Evolutionary conservation across 2,329 filamentous ascomycete species (phyloP).

Genomic region (Fusarium mundagurra): DNA sequence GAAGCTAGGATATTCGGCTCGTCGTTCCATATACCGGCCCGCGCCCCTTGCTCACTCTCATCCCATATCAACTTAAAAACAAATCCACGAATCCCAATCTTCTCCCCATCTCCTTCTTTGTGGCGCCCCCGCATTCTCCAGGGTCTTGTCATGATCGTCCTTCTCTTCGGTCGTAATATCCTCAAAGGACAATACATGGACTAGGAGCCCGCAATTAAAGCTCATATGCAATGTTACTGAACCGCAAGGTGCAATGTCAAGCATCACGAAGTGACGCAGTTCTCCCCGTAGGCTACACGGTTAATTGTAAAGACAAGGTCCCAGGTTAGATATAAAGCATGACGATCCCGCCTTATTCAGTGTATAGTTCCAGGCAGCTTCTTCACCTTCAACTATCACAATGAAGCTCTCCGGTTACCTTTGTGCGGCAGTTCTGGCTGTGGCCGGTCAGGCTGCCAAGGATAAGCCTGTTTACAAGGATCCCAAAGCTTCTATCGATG

Average conservation of each 20-base stretch:
- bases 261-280: neutral
- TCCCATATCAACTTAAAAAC: constrained; percentile 13
- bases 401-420: constrained; percentile 46
- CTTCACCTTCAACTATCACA: constrained; percentile 9
- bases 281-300: constrained; percentile 13
- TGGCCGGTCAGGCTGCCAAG: constrained; percentile 40
- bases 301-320: constrained; percentile 29
- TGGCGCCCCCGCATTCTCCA: constrained; percentile 37
- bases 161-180: constrained; percentile 2
- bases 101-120: constrained; percentile 14
- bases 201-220: neutral
- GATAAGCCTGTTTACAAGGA: constrained; percentile 68
- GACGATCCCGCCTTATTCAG: constrained; percentile 6
- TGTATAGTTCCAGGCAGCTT: constrained; percentile 6
- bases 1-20: constrained; percentile 41
- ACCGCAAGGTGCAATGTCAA: neutral
- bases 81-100: constrained; percentile 36
- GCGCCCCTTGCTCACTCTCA: neutral
- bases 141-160: constrained; percentile 29
- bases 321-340: constrained; percentile 18
- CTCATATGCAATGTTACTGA: constrained; percentile 1
- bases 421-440: constrained; percentile 38
- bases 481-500: constrained; percentile 68
- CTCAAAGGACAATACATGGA: neutral
- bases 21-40: constrained; percentile 28